Base-by-base conservation (phyloP, 306 rosid genomes). In the Biancaea sappan region DNA sequence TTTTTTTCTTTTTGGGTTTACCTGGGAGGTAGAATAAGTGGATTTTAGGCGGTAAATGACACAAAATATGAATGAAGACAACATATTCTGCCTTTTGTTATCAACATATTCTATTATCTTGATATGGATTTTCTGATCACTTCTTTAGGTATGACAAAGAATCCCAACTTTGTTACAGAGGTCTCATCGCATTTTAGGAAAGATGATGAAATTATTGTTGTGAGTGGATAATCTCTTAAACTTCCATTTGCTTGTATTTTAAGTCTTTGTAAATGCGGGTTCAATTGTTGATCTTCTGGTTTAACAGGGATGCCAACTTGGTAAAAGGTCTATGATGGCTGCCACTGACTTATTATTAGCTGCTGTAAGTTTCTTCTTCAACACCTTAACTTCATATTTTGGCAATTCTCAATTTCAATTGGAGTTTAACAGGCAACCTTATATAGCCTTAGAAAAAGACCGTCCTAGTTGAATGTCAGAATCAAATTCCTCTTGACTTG, bases 131-230 rank as follows among this genome's bases (percentile, higher is more conserved):
- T 43, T 79, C 24, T 57, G 35, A 38, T 77, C 5, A 18, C 66
- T 21, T 47, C 31, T 74, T 51, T 73, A 94, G 96, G 96, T 79
- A 87, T 88, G 96, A 56, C 89, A 28, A 88, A 77, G 84, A 94
- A 94, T 75, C 68, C 77, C 44, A 80, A 90, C 57, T 92, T 94
- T 74, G 18, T 86, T 7, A 80, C 74, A 61, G 78, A 94, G 37
- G 96, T 86, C 14, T 84, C 85, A 3, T 47, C 87, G 57, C 80
- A 74, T 50, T 92, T 90, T 52, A 76, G 93, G 70, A 88, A 87
- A 74, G 88, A 94, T 4, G 93, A 82, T 74, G 97, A 94, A 66
- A 88, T 94, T 47, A 83, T 94, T 73, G 89, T 94, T 26, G 97
- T 90, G 67, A 84, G 98, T 89, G 63, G 57, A 35, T 44, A 29